Evolutionary conservation across 2,329 filamentous ascomycete species (phyloP), one percentile per base, ranked within the genome.

Genomic region (Chrysoporthe puriensis): DNA sequence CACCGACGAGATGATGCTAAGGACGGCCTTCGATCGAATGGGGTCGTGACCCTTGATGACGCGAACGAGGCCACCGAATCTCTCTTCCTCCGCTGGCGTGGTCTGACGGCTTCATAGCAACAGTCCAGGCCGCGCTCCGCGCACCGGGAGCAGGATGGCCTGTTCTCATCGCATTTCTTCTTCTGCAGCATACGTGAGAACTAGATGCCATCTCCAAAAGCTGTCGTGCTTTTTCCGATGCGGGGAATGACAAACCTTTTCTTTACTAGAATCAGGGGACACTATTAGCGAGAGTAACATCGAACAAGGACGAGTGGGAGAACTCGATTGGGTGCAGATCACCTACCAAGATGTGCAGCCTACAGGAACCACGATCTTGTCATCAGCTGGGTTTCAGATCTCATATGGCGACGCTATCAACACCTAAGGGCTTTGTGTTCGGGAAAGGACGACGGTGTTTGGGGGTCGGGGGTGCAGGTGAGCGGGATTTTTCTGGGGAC

Each of bases 101-200:
- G 80, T 60, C 76, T 78, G 26, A 85, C 79, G 50, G 81, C 77
- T 67, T 86, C 84, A 70, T 87, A 87, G 2, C 78, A 75, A 72
- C 85, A 87, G 32, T 82, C 79, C 58, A 83, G 77, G 62, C 78
- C 78, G 52, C 81, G 79, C 73, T 87, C 85, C 54, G 76, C 72
- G 74, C 85, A 87, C 52, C 85, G 83, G 32, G 81, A 77, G 72
- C 85, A 87, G 58, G 79, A 77, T 2, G 85, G 85, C 8, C 84
- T 81, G 44, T 75, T 77, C 74, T 87, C 85, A 72, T 87, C 83
- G 72, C 85, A 87, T 76, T 87, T 87, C 74, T 87, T 87, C 75
- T 87, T 87, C 85, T 87, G 69, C 70, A 42, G 9, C 40, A 26
- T 16, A 40, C 21, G 66, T 50, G 32, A 68, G 69, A 46, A 52